These are phyloP conservation scores for Echria macrotheca DNA, from an alignment of 495 filamentous ascomycete genomes.

Conservation along the genomic window DNA sequence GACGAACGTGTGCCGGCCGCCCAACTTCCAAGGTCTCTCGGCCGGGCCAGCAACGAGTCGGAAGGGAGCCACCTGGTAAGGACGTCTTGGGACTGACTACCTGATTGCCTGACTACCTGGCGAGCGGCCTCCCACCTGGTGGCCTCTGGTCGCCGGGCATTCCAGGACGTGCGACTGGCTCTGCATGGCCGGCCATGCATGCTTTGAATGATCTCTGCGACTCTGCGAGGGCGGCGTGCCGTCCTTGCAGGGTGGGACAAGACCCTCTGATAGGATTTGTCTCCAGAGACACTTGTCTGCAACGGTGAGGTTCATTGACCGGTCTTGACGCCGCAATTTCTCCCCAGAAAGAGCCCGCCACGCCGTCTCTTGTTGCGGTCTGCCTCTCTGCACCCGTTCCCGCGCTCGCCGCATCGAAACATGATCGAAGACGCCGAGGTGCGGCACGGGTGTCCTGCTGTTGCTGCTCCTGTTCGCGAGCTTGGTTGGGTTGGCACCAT, in stretches of 20 bases:
- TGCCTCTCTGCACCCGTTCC: background rate
- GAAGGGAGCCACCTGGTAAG: constrained; percentile 3
- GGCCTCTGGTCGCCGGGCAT: no score
- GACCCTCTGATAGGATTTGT: constrained; percentile 13
- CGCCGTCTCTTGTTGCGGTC: background rate
- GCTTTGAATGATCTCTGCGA: constrained; percentile 12
- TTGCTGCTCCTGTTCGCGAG: no score
- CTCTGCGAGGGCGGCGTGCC: constrained; percentile 6
- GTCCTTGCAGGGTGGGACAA: constrained; percentile 14
- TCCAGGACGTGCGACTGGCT: constrained; percentile 6
- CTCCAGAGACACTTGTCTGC: constrained; percentile 5
- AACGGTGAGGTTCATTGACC: constrained; percentile 12
- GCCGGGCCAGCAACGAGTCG: background rate
- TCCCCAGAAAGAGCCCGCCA: constrained; percentile 1
- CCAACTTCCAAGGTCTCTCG: no score
- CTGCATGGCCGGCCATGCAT: constrained; percentile 3
- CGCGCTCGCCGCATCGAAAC: constrained; percentile 1
- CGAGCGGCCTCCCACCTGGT: constrained; percentile 11
- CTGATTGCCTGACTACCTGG: background rate
- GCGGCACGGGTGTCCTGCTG: no score
- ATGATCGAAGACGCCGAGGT: no score
- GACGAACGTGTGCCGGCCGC: no score
- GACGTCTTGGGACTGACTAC: background rate
- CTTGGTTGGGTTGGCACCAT: no score
- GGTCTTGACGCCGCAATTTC: constrained; percentile 9